These are phyloP conservation scores for Maudiozyma serrabonitensis DNA, from an alignment of 805 yeast species.

Conservation along the genomic window DNA sequence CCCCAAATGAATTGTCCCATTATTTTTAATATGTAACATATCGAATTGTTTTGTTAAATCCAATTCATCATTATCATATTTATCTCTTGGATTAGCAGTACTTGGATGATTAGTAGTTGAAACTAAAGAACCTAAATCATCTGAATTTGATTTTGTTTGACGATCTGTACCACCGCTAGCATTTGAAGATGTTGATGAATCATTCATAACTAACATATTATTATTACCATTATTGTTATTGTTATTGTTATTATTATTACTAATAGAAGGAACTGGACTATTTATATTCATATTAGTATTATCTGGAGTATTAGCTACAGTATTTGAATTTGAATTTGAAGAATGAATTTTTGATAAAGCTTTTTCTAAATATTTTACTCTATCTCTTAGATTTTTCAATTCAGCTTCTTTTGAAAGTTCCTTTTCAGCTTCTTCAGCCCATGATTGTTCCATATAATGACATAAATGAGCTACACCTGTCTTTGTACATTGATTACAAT, in stretches of 20 bases:
- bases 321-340: conserved; percentile 3
- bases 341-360: conserved; percentile 28
- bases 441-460: conserved; percentile 48
- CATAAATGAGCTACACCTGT: conserved; percentile 51
- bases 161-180: not conserved
- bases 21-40: conserved; percentile 35
- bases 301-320: conserved; percentile 15
- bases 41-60: conserved; percentile 36
- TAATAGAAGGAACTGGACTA: not conserved
- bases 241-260: not conserved
- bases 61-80: conserved; percentile 28
- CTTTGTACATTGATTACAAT: conserved; percentile 46
- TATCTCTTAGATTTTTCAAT: conserved; percentile 44
- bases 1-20: conserved; percentile 37
- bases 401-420: conserved; percentile 39
- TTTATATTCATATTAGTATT: conserved; percentile 1
- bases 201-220: not conserved
- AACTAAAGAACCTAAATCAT: not conserved
- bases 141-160: too few species aligned
- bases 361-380: conserved; percentile 43
- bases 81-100: conserved; percentile 3
- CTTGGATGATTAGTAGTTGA: not conserved
- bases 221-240: not conserved
- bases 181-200: not conserved
- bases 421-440: conserved; percentile 45